Base-by-base conservation (phyloP, 768 basidiomycete genomes). In the Ephemerocybe angulata region DNA sequence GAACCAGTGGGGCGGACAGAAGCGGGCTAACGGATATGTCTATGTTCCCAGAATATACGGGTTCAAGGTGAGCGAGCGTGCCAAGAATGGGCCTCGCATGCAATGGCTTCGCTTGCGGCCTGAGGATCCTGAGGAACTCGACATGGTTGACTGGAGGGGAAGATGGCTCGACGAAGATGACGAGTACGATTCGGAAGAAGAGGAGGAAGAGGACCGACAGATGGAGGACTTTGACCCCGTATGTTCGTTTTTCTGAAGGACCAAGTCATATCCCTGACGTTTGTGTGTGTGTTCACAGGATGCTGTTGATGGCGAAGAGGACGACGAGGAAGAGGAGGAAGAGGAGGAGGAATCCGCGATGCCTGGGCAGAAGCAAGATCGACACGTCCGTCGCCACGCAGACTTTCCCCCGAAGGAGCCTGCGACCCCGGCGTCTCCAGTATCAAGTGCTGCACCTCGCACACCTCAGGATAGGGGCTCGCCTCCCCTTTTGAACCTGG, bases 11-110 rank as follows among this genome's bases (percentile, higher is more conserved):
- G 91, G 91, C 10, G 91, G 91, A 0, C 93, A 96, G 71, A 94
- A 93, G 70, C 84, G 84, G 38, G 90, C 94, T 2, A 82, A 85
- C 27, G 92, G 91, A 4, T 85, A 86, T 67, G 83, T 98, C 13
- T 98, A 99, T 66, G 79, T 85, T 15, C 91, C 95, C 4, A 82
- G 88, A 69, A 96, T 99, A 65, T 98, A 98, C 63, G 97, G 97
- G 0, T 99, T 99, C 80, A 91, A 88, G 72, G 96, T 99, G 25
- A 94, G 88, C 66, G 97, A 99, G 69, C 78, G 91, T 50, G 93
- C 97, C 11, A 90, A 93, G 69, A 90, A 84, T 62, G 97, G 97
- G 4, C 97, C 97, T 13, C 80, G 97, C 55, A 98, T 99, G 95
- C 87, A 88, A 64, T 99, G 97, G 97, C 70, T 98, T 69, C 79